Percentiles rank a stretch among this genome's conserved stretches.
Conservation (phyloP, 352 stramenopile genomes). For the Pythium vanterpoolii region DNA sequence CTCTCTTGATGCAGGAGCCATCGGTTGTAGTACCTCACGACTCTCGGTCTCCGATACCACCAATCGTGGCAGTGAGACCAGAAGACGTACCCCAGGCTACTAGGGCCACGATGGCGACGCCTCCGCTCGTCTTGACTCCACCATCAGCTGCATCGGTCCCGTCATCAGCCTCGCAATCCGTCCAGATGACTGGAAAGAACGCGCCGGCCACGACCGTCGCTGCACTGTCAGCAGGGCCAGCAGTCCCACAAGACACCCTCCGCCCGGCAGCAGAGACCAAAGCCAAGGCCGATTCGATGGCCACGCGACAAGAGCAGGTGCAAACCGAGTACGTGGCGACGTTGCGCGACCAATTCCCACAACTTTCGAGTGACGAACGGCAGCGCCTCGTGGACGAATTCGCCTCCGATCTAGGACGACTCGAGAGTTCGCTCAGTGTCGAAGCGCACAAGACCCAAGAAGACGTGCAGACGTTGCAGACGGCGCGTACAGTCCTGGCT, state of each 20-base stretch:
- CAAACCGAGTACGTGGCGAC: slow-evolving; percentile 37
- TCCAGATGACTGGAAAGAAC: not conserved
- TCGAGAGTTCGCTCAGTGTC: slow-evolving; percentile 44
- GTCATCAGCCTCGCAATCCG: not conserved
- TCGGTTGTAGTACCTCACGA: not conserved
- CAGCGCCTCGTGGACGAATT: slow-evolving; percentile 54
- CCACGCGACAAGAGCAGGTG: slow-evolving; percentile 25
- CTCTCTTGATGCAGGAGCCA: not conserved
- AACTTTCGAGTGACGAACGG: slow-evolving; percentile 44
- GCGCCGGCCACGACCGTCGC: not conserved
- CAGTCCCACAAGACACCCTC: slow-evolving; percentile 6
- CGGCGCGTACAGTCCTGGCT: slow-evolving; percentile 22
- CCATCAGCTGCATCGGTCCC: not conserved
- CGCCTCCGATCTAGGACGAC: slow-evolving; percentile 35
- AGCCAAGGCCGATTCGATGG: slow-evolving; percentile 2
- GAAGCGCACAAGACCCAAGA: slow-evolving; percentile 46
- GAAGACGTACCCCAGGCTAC: not conserved
- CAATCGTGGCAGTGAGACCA: not conserved
- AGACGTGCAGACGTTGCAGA: slow-evolving; percentile 35
- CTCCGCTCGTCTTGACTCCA: not conserved
- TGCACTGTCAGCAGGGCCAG: not conserved
- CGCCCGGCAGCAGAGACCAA: slow-evolving; percentile 12
- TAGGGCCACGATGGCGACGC: not conserved
- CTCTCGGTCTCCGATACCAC: not conserved
- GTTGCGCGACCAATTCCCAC: slow-evolving; percentile 37